Base-by-base conservation (phyloP, 495 filamentous ascomycete species). In the Neurospora sp. region DNA sequence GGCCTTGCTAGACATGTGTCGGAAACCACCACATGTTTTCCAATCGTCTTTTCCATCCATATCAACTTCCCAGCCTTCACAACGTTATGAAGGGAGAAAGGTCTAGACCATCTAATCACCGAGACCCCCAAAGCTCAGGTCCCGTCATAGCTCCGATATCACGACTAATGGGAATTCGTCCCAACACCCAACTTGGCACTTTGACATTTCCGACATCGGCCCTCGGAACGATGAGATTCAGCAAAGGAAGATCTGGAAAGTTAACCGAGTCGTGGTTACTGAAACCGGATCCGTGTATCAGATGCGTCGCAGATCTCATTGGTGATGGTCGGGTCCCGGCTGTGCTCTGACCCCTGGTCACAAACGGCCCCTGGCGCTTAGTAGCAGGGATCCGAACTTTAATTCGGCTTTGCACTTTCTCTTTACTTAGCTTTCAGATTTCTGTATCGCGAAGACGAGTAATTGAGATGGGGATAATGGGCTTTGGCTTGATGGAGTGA, bases 271-370 rank as follows among this genome's bases (percentile, higher is more conserved):
- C 54, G 28, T 66, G 54, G 24, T 19, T 3, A 66, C 13, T 66
- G 54, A 66, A 66, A 66, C 54, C 54, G 54, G 54, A 66, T 66
- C 54, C 54, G 54, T 66, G 54, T 66, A 66, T 66, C 54, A 66
- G 54, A 66, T 66, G 28, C 28, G 54, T 66, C 54, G 54, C 54
- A 66, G 54, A 66, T 66, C 13, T 19, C 54, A 21, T 62, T 17
- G 28, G 24, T 19, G 54, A 66, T 66, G 28, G 54, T 66, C 54
- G 54, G 6, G 13, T 34, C 28, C 28, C 54, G 54, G 54, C 21
- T 59, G 54, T 34, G 54, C 54, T 66, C 28, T 66, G 54, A 66
- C 54, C 54, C 54, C 54, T 66, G 28, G 54, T 19, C 54, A 19
- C 54, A 19, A 3, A 66, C 54, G 54, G 7, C 54, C 54, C 54